These are phyloP conservation scores for Amanita rimosa DNA, from an alignment of 768 basidiomycete species.

Conservation along the genomic window DNA sequence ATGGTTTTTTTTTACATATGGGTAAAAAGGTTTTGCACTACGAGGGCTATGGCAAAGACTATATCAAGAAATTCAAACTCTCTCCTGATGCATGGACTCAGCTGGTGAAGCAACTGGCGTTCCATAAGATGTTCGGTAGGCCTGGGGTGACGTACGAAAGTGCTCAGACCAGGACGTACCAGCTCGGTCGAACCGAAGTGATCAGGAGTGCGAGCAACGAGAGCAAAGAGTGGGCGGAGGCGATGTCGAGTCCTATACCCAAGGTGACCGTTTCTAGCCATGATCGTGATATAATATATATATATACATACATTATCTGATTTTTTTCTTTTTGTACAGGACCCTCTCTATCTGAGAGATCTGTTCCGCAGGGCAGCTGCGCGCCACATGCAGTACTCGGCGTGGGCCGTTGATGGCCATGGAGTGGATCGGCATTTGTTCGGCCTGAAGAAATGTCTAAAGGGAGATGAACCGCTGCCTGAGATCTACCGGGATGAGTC, in stretches of 20 bases:
- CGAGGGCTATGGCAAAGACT: slow-evolving; percentile 78
- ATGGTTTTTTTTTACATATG: slow-evolving; percentile 17
- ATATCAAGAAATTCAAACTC: slow-evolving; percentile 71
- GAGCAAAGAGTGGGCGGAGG: slow-evolving; percentile 75
- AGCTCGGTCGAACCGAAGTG: slow-evolving; percentile 89
- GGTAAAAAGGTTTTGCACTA: slow-evolving; percentile 83
- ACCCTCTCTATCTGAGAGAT: slow-evolving; percentile 35
- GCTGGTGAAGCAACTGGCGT: slow-evolving; percentile 92
- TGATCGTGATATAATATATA: neutral
- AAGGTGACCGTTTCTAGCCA: slow-evolving; percentile 21
- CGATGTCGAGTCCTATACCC: slow-evolving; percentile 59
- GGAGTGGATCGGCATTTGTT: slow-evolving; percentile 96
- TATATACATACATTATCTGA: slow-evolving; percentile 11
- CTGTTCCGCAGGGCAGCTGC: slow-evolving; percentile 68
- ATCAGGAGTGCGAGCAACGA: slow-evolving; percentile 80
- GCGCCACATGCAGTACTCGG: slow-evolving; percentile 80
- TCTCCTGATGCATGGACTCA: slow-evolving; percentile 96
- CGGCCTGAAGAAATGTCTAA: slow-evolving; percentile 77
- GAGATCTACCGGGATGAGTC: slow-evolving; percentile 66
- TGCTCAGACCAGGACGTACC: slow-evolving; percentile 88
- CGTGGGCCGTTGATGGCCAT: slow-evolving; percentile 88
- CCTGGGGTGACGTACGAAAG: slow-evolving; percentile 87
- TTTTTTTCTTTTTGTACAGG: slow-evolving; percentile 6
- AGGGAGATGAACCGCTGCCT: slow-evolving; percentile 62
- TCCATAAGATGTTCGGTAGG: slow-evolving; percentile 70